Evolutionary conservation across 495 filamentous ascomycete species (phyloP), one percentile per base, ranked within the genome.

Genomic region (Hypoxylon lenormandii): DNA sequence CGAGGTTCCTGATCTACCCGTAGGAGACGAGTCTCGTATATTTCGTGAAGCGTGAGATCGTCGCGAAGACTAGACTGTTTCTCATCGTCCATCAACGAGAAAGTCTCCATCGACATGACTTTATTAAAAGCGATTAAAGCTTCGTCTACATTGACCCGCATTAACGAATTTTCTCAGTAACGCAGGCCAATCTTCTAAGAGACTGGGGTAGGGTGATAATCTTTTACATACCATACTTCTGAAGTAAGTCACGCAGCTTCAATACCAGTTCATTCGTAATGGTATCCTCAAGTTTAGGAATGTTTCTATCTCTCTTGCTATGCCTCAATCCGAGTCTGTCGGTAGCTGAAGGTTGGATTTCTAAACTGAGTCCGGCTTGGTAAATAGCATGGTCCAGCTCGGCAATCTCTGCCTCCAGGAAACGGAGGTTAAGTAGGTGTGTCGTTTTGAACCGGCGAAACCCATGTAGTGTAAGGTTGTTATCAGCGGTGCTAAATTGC

Each of bases 381-480:
- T 76, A 76, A 1, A 78, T 66, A 30, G 42, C 10, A 64, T 75
- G 64, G 45, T 78, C 72, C 4, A 76, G 6, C 12, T 73, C 62
- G 10, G 63, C 62, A 12, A 78, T 73, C 30, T 76, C 72, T 11
- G 57, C 48, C 56, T 76, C 74, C 15, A 75, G 53, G 26, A 75
- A 72, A 38, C 76, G 72, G 21, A 76, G 67, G 37, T 78, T 78
- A 18, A 78, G 43, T 19, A 76, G 61, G 38, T 76, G 72, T 46
- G 72, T 64, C 8, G 69, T 78, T 57, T 70, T 76, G 59, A 75
- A 78, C 11, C 74, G 57, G 54, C 72, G 72, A 48, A 76, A 76
- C 10, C 76, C 72, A 52, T 65, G 65, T 12, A 75, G 59, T 7
- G 74, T 77, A 6, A 75, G 66, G 50, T 63, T 54, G 42, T 54